Evolutionary conservation across 257 asterid genomes (phyloP).

Genomic region (Solanum pinnatisectum): DNA sequence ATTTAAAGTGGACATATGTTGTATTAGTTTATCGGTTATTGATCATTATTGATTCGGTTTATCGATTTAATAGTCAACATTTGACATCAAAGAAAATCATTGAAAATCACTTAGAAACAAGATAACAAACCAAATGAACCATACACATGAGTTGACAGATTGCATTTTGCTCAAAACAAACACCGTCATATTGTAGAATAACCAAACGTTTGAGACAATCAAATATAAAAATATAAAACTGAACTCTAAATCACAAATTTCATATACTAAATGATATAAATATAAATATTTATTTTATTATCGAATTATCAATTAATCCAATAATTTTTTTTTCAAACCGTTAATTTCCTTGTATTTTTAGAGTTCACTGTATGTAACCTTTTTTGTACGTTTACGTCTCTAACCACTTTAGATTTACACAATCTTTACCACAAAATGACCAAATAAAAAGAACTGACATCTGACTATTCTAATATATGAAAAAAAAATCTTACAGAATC

Average conservation of each 20-base stretch:
- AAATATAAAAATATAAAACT: background rate
- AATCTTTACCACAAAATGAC: background rate
- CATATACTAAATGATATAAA: background rate
- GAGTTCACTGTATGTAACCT: background rate
- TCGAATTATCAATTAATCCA: fast-evolving
- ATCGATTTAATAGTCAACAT: no score
- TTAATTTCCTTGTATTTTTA: no score
- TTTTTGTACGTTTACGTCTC: background rate
- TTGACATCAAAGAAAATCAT: no score
- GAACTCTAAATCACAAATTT: no score
- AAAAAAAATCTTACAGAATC: background rate
- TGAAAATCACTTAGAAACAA: no score
- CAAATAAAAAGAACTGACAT: background rate
- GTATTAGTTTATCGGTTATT: background rate
- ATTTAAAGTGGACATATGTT: background rate
- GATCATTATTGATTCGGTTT: no score
- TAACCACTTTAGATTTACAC: background rate
- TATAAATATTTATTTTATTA: no score
- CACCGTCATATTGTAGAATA: no score
- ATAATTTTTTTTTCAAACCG: no score
- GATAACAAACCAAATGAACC: background rate
- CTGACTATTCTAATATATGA: background rate
- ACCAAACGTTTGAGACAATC: no score
- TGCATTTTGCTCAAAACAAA: no score
- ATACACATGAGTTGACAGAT: no score